Conservation (phyloP, 768 basidiomycete species). For the Strobilomyces confusus region DNA sequence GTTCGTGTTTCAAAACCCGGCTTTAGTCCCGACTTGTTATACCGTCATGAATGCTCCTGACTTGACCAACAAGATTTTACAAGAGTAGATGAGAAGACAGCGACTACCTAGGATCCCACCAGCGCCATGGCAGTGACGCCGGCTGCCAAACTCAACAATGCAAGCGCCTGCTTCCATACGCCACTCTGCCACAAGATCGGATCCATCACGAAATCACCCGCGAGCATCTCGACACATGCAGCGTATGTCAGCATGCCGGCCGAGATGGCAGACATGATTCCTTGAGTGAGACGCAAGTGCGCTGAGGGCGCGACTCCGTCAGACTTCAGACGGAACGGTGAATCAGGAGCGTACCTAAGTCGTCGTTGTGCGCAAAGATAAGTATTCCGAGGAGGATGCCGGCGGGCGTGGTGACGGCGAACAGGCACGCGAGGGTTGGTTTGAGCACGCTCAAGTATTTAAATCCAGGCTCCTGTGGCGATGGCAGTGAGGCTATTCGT, state of each 20-base stretch:
- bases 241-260: constrained; percentile 84
- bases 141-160: constrained; percentile 55
- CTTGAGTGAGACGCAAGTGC: constrained; percentile 56
- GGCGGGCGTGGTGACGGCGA: constrained; percentile 70
- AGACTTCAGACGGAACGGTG: background rate
- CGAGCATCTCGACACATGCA: constrained; percentile 82
- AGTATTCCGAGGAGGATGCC: constrained; percentile 62
- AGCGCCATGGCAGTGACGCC: constrained; percentile 65
- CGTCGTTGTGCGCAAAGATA: constrained; percentile 36
- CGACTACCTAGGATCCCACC: constrained; percentile 34
- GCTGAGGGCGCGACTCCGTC: constrained; percentile 24
- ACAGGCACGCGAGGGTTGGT: constrained; percentile 53
- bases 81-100: background rate
- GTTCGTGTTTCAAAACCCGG: no score
- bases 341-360: constrained; percentile 20
- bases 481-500: constrained; percentile 66
- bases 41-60: background rate
- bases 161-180: constrained; percentile 43
- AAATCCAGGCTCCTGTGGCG: constrained; percentile 25
- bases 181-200: constrained; percentile 41
- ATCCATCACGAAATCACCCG: constrained; percentile 80
- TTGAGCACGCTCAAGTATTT: constrained; percentile 37
- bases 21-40: no score
- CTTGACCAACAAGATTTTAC: background rate
- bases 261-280: constrained; percentile 76